Evolutionary conservation across 1,284 basidiomycete genomes (phyloP).

Genomic region (Leccinum holopus): DNA sequence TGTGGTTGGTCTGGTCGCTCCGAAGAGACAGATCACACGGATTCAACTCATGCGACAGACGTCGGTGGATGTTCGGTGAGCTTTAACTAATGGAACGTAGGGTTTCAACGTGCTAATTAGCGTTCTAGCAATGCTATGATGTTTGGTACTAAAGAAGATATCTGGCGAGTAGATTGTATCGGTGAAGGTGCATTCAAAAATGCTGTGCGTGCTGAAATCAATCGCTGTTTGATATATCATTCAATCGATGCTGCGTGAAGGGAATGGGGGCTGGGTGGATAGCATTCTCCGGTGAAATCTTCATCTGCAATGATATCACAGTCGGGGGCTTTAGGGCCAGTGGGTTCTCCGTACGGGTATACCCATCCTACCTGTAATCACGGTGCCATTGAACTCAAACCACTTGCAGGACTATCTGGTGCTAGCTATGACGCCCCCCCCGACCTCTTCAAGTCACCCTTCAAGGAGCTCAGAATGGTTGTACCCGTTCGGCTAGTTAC

Average conservation of each 20-base stretch:
- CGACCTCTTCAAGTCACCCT: constrained; percentile 53
- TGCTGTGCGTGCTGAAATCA: constrained; percentile 43
- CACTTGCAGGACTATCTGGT: constrained; percentile 58
- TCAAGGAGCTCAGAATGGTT: constrained; percentile 56
- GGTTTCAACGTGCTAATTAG: constrained; percentile 6
- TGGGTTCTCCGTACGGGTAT: constrained; percentile 63
- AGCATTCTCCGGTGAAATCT: constrained; percentile 61
- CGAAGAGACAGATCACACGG: constrained; percentile 47
- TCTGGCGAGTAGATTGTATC: constrained; percentile 64
- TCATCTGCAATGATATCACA: constrained; percentile 46
- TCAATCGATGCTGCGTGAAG: constrained; percentile 35
- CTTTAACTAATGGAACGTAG: constrained; percentile 4
- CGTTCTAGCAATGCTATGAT: constrained; percentile 36
- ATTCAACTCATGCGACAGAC: constrained; percentile 66
- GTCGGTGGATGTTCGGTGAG: constrained; percentile 63
- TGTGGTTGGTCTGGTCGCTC: constrained; percentile 35
- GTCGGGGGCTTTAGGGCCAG: constrained; percentile 62
- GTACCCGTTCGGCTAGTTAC: constrained; percentile 68
- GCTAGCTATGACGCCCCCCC: constrained; percentile 54
- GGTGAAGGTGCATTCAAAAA: constrained; percentile 62
- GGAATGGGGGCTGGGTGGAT: constrained; percentile 60
- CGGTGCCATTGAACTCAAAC: constrained; percentile 4
- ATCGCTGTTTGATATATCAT: not conserved
- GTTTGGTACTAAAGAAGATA: constrained; percentile 58
- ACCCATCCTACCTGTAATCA: constrained; percentile 1